phyloP scores from a whole-genome alignment of 1,284 basidiomycete genomes.

The Ceratobasidium theobromae region DNA sequence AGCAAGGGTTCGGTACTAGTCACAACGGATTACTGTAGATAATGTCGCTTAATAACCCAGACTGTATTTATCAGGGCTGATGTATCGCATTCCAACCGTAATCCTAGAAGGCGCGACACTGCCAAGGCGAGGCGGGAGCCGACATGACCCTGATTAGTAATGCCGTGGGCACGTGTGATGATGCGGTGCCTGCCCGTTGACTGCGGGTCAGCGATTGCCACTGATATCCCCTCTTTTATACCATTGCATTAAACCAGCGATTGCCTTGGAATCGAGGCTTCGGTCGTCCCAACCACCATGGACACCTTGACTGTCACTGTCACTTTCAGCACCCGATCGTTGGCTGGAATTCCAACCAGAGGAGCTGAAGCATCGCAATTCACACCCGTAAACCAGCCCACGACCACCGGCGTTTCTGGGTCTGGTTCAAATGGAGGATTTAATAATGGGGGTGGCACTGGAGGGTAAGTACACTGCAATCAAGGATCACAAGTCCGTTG shows the following conservation, averaged over 20 bases:
- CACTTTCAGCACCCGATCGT: background rate
- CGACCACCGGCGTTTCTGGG: background rate
- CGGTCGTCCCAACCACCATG: background rate
- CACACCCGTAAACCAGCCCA: background rate
- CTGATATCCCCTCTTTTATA: background rate
- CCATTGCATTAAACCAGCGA: too few relatives aligned
- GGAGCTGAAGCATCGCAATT: background rate
- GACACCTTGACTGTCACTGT: background rate
- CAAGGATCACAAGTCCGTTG: background rate
- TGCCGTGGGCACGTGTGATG: background rate
- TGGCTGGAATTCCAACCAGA: constrained; percentile 10
- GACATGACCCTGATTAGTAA: background rate
- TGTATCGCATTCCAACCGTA: too few relatives aligned
- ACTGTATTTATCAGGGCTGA: too few relatives aligned
- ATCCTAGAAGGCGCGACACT: too few relatives aligned
- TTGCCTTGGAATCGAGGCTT: background rate
- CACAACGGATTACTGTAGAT: too few relatives aligned
- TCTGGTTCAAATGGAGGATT: background rate
- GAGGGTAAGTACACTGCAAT: background rate
- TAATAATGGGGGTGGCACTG: constrained; percentile 2
- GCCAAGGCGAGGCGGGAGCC: too few relatives aligned
- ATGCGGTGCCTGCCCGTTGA: background rate
- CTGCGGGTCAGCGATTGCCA: background rate
- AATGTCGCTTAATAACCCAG: too few relatives aligned
- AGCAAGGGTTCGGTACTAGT: constrained; percentile 49